Evolutionary conservation across 2,329 filamentous ascomycete genomes (phyloP).

Genomic region (Nothophaeocryptopus gaeumannii): DNA sequence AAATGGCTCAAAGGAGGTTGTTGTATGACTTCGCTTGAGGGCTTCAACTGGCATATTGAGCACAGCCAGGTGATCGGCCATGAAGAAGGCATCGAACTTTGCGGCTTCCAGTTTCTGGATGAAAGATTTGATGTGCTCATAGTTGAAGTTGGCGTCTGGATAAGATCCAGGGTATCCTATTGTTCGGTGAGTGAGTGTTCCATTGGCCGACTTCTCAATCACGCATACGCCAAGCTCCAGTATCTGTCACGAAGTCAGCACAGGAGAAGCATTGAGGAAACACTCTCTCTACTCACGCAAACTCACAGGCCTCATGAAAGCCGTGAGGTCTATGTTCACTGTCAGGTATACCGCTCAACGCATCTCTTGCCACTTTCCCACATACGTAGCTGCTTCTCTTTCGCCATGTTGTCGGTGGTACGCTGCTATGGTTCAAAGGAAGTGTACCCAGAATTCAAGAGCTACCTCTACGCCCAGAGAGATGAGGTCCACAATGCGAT

Average conservation of each 20-base stretch:
- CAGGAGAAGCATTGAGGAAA: too few relatives aligned
- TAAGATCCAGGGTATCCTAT: slow-evolving; percentile 52
- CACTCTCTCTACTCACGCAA: slow-evolving; percentile 45
- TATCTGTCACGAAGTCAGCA: slow-evolving; percentile 42
- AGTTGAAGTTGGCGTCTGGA: slow-evolving; percentile 58
- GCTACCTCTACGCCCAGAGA: too few relatives aligned
- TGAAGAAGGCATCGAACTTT: slow-evolving; percentile 53
- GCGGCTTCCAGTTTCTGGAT: slow-evolving; percentile 51
- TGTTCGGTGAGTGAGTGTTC: not conserved
- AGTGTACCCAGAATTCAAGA: too few relatives aligned
- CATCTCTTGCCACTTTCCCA: too few relatives aligned
- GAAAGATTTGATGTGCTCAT: slow-evolving; percentile 52
- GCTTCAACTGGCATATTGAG: slow-evolving; percentile 51
- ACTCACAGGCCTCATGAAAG: slow-evolving; percentile 39
- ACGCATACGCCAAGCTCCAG: slow-evolving; percentile 36
- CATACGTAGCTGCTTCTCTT: slow-evolving; percentile 38
- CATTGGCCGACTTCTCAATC: not conserved
- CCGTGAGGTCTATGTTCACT: slow-evolving; percentile 45
- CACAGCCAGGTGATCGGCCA: slow-evolving; percentile 46
- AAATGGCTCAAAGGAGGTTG: slow-evolving; percentile 54
- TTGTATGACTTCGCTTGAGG: slow-evolving; percentile 56
- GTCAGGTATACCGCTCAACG: too few relatives aligned
- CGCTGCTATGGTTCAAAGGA: too few relatives aligned
- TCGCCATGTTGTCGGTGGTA: slow-evolving; percentile 2
- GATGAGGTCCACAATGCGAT: too few relatives aligned